Conservation (phyloP, 2,329 filamentous ascomycete genomes). For the Ophiocordyceps sinensis region DNA sequence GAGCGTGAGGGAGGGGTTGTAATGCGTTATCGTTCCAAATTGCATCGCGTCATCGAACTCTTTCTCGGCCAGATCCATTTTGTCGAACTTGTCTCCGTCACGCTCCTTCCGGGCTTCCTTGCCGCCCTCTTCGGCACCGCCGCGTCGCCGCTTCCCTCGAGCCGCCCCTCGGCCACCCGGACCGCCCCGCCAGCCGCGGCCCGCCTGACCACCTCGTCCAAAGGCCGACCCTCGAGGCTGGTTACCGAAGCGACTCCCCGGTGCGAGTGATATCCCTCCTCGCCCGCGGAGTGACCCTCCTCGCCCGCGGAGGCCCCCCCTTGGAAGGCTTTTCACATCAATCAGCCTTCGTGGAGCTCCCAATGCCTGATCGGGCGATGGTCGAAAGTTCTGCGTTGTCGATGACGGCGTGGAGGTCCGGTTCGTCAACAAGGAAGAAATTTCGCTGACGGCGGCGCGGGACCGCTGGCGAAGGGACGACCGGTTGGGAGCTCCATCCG, state of each 20-base stretch:
- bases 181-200: constrained; percentile 3
- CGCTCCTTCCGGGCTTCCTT: constrained; percentile 7
- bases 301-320: constrained; percentile 13
- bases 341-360: constrained; percentile 19
- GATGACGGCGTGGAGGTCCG: constrained; percentile 3
- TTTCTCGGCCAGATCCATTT: constrained; percentile 17
- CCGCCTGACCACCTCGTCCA: not conserved
- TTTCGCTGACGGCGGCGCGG: constrained; percentile 18
- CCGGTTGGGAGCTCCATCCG: constrained; percentile 4
- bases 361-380: not conserved
- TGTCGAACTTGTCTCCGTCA: constrained; percentile 9
- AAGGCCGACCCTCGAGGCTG: not conserved
- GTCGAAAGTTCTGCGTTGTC: not conserved
- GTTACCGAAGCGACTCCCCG: not conserved
- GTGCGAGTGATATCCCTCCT: not conserved
- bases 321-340: constrained; percentile 23
- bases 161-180: constrained; percentile 3
- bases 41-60: constrained; percentile 21
- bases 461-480: constrained; percentile 15
- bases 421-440: constrained; percentile 15
- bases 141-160: constrained; percentile 6
- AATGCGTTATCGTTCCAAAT: constrained; percentile 17
- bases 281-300: constrained; percentile 12
- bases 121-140: constrained; percentile 12
- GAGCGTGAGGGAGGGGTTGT: constrained; percentile 18